Conservation (phyloP, 2,329 filamentous ascomycete genomes). For the Phaeophleospora eucalypticola region DNA sequence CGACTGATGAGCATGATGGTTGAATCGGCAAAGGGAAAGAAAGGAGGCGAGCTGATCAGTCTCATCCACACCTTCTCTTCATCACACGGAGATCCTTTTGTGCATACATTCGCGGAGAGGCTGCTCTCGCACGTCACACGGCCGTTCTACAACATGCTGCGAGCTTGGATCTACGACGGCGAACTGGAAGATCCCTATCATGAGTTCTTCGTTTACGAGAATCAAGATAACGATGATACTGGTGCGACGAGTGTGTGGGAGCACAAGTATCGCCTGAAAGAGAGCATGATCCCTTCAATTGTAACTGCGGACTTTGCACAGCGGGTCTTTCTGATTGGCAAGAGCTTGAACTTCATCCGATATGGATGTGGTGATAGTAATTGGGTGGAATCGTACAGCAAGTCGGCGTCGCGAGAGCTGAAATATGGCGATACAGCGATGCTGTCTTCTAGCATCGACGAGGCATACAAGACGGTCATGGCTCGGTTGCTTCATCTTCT, state of each 20-base stretch:
- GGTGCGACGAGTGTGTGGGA: slow-evolving; percentile 92
- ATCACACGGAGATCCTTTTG: slow-evolving; percentile 91
- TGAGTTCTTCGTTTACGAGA: slow-evolving; percentile 93
- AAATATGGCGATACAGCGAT: slow-evolving; percentile 90
- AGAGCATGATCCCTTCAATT: slow-evolving; percentile 85
- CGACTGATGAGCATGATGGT: slow-evolving; percentile 91
- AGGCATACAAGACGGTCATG: slow-evolving; percentile 98
- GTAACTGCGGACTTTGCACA: slow-evolving; percentile 90
- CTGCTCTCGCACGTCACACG: slow-evolving; percentile 80
- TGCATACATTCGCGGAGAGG: slow-evolving; percentile 86
- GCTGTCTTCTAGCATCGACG: slow-evolving; percentile 87
- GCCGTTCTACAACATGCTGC: slow-evolving; percentile 94
- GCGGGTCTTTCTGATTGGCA: slow-evolving; percentile 95
- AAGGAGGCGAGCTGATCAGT: slow-evolving; percentile 87
- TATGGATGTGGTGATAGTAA: slow-evolving; percentile 89
- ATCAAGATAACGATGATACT: slow-evolving; percentile 53
- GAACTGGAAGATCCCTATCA: slow-evolving; percentile 93
- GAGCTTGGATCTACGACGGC: slow-evolving; percentile 97
- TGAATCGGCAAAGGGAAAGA: slow-evolving; percentile 79
- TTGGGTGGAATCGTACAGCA: slow-evolving; percentile 96
- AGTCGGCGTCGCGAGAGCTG: slow-evolving; percentile 84
- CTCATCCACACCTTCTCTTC: slow-evolving; percentile 90
- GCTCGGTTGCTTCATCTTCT: slow-evolving; percentile 88
- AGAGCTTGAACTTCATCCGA: slow-evolving; percentile 95
- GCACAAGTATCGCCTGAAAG: slow-evolving; percentile 86